Conservation (phyloP, 2,329 filamentous ascomycete species). For the Colletotrichum sp. region DNA sequence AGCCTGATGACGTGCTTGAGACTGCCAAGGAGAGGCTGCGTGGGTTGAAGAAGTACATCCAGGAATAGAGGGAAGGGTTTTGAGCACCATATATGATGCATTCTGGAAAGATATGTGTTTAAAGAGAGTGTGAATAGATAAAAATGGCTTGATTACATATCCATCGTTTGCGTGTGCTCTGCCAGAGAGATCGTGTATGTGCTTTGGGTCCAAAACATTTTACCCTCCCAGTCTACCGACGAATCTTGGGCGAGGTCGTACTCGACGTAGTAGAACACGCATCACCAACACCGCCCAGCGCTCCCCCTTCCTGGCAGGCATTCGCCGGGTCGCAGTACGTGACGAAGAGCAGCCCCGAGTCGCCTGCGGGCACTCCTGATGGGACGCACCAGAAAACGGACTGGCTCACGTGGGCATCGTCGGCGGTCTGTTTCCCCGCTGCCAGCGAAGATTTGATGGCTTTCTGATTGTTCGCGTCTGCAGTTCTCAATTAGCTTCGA, state of each 20-base stretch:
- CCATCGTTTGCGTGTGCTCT: too few relatives aligned
- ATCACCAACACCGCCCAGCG: slow-evolving; percentile 4
- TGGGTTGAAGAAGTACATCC: slow-evolving; percentile 75
- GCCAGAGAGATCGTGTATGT: background rate
- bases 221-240: background rate
- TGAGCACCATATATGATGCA: background rate
- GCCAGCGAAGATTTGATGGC: background rate
- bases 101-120: background rate
- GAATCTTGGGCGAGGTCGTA: background rate
- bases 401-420: slow-evolving; percentile 1
- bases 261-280: background rate
- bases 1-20: slow-evolving; percentile 85
- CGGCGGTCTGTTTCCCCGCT: background rate
- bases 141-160: background rate
- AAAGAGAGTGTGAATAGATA: slow-evolving; percentile 1
- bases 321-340: slow-evolving; percentile 9
- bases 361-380: background rate
- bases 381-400: slow-evolving; percentile 18
- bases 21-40: slow-evolving; percentile 77
- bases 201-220: background rate
- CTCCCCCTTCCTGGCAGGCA: slow-evolving; percentile 3
- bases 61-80: background rate
- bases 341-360: slow-evolving; percentile 1
- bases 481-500: background rate
- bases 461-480: background rate